Base-by-base conservation (phyloP, 1,284 basidiomycete genomes). In the Phellinidium pouzarii region DNA sequence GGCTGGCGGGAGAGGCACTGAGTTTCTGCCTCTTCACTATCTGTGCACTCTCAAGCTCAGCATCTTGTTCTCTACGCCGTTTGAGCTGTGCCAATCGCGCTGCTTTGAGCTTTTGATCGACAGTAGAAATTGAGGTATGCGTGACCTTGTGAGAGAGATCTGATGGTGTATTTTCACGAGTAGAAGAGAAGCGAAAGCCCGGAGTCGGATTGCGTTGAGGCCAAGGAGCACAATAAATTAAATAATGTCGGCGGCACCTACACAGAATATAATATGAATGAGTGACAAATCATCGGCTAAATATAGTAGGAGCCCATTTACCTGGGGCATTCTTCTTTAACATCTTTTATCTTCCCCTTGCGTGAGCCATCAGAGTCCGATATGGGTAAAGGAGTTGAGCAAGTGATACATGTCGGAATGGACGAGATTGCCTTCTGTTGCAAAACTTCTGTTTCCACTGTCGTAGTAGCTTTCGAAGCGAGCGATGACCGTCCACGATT, bases 221-320 rank as follows among this genome's bases (percentile, higher is more conserved):
- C 87, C 87, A 90, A 2, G 75, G 66, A 46, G 75, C 70, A 3
- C 71, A 73, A 66, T 88, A 90, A 53, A 90, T 90, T 14, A 81
- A 84, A 58, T 73, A 76, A 64, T 89, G 86, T 17, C 86, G 82
- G 66, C 88, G 74, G 63, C 86, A 89, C 55, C 86, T 89, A 59
- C 45, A 48, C 48, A 17, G 27, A 3, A 38, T 17, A 23, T 4
- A 25, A 25, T 17, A 20, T 48, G 5, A 45, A 11, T 38, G 43
- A 14, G 12, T 38, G 27, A 26, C 25, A 34, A 43, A 1, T 25
- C 26, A 38, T 31, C 36, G 46, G 17, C 48, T 49, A 31, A 43
- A n/a, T 46, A 57, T 36, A 43, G 25, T 59, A 34, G 42, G 45
- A 48, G 11, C 9, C 3, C 3, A 68, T 77, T 55, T 65, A 88